These are phyloP conservation scores for Trichoderma sp. DNA, from an alignment of 2,329 filamentous ascomycete genomes.

Conservation along the genomic window DNA sequence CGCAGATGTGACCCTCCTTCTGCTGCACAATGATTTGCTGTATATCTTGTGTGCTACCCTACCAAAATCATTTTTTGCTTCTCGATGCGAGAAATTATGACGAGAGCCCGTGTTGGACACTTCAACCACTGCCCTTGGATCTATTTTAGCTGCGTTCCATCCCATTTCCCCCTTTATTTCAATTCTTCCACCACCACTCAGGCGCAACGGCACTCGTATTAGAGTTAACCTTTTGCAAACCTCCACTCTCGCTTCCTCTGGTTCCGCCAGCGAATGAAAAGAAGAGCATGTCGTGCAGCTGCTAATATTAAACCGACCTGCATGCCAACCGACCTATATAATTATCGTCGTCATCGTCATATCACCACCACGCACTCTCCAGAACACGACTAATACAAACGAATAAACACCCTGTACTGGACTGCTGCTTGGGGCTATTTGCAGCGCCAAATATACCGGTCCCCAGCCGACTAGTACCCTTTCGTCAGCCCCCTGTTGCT, in stretches of 20 bases:
- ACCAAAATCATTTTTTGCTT: not conserved
- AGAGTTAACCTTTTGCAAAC: constrained; percentile 24
- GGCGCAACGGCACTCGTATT: constrained; percentile 26
- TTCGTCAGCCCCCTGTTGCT: constrained; percentile 21
- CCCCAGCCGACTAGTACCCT: constrained; percentile 22
- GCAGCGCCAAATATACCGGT: constrained; percentile 3
- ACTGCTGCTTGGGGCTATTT: not conserved
- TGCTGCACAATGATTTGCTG: not conserved
- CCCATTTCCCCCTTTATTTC: constrained; percentile 28
- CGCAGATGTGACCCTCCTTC: not conserved
- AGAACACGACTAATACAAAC: not conserved
- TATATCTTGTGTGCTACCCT: not conserved
- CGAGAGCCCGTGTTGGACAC: not conserved
- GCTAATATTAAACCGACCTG: not conserved
- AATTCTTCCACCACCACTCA: constrained; percentile 14
- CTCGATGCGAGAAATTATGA: not conserved
- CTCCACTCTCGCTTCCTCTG: constrained; percentile 27
- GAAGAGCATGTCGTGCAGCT: not conserved
- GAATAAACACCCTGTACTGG: not conserved
- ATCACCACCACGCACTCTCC: not conserved
- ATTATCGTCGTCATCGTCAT: not conserved
- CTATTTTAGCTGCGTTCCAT: constrained; percentile 28
- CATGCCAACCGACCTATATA: not conserved
- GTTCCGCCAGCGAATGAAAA: constrained; percentile 16
- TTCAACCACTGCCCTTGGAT: constrained; percentile 1